These are phyloP conservation scores for Cyclotella kingstonii DNA, from an alignment of 108 stramenopile genomes.

Conservation along the genomic window DNA sequence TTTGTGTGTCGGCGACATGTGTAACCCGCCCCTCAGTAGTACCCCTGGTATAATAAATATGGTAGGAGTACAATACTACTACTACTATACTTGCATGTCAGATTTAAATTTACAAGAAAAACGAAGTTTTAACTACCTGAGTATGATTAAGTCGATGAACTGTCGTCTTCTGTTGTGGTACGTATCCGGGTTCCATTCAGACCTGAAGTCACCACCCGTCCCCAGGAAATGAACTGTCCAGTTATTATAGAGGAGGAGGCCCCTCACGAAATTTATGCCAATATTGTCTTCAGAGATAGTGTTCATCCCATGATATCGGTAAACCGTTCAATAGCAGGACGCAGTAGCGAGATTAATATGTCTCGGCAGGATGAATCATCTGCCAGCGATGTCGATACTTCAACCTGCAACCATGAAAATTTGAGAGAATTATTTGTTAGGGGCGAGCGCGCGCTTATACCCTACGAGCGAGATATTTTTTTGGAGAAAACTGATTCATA, in stretches of 20 bases:
- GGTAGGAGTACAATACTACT: too few species aligned
- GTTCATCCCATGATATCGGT: background rate
- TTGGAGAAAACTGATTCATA: background rate
- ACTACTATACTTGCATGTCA: too few species aligned
- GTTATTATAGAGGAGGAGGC: conserved; percentile 1
- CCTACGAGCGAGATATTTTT: background rate
- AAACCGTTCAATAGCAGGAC: background rate
- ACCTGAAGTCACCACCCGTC: too few species aligned
- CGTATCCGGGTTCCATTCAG: too few species aligned
- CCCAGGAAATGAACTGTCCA: background rate
- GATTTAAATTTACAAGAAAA: too few species aligned
- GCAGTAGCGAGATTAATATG: background rate
- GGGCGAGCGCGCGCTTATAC: background rate
- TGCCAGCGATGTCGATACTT: background rate
- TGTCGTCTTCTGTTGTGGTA: too few species aligned
- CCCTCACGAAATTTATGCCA: conserved; percentile 3
- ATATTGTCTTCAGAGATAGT: background rate
- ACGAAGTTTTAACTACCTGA: too few species aligned
- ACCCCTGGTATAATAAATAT: too few species aligned
- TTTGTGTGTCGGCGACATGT: too few species aligned
- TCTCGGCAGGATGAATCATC: background rate
- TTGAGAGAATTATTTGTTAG: too few species aligned
- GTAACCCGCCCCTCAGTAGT: too few species aligned
- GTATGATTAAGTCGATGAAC: too few species aligned
- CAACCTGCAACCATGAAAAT: background rate